These are phyloP conservation scores for Penicillium paxilli DNA, from an alignment of 495 filamentous ascomycete genomes.

Conservation along the genomic window DNA sequence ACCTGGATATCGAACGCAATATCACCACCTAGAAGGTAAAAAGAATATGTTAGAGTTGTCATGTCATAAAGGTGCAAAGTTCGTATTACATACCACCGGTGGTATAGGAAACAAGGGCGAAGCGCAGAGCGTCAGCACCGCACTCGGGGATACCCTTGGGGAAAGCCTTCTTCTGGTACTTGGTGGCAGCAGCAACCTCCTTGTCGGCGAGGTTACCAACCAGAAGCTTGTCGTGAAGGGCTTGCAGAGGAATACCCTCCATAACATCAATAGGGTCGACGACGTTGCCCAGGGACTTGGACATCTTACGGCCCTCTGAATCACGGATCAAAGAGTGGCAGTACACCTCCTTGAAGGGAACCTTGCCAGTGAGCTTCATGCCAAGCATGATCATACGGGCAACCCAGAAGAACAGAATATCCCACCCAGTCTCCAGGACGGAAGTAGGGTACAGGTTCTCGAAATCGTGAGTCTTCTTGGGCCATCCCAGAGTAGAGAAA, in stretches of 20 bases:
- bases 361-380: conserved; percentile 72
- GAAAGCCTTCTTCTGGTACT: conserved; percentile 79
- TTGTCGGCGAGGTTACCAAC: conserved; percentile 72
- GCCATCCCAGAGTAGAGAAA: conserved; percentile 82
- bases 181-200: conserved; percentile 69
- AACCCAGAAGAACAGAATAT: conserved; percentile 88
- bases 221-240: conserved; percentile 68
- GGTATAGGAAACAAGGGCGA: conserved; percentile 79
- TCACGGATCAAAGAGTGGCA: conserved; percentile 77
- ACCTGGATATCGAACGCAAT: conserved; percentile 85
- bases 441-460: conserved; percentile 73
- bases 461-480: conserved; percentile 63
- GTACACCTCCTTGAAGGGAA: conserved; percentile 79
- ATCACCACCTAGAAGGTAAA: conserved; percentile 55
- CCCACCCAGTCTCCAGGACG: conserved; percentile 79
- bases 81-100: conserved; percentile 63
- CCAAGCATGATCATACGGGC: conserved; percentile 80
- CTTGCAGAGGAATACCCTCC: conserved; percentile 65
- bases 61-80: conserved; percentile 12
- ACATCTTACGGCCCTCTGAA: conserved; percentile 80
- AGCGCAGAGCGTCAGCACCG: conserved; percentile 80
- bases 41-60: conserved; percentile 13
- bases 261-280: conserved; percentile 82
- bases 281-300: conserved; percentile 81
- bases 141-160: conserved; percentile 83